Percentiles rank a stretch among this genome's conserved stretches.
Conservation (phyloP, 2,329 filamentous ascomycete species). For the Plectosphaerella plurivora region DNA sequence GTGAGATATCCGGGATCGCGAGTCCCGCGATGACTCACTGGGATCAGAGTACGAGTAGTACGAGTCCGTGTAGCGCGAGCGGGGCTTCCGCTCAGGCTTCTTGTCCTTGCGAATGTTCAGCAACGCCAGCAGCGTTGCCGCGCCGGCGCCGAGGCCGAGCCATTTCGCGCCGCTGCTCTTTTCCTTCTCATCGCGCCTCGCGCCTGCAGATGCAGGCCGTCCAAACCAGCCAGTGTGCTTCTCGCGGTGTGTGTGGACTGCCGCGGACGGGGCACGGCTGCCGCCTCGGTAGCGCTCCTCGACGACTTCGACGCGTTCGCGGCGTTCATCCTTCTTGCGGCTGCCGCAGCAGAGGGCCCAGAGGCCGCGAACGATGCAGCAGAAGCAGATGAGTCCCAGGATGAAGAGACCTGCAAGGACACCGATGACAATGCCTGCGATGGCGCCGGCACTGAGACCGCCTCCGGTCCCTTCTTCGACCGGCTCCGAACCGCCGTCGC, state of each 20-base stretch:
- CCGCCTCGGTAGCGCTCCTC: conserved; percentile 58
- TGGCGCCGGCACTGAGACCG: conserved; percentile 64
- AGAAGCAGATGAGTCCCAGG: conserved; percentile 68
- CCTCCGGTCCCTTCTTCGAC: conserved; percentile 32
- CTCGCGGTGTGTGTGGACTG: conserved; percentile 41
- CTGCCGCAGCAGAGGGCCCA: conserved; percentile 62
- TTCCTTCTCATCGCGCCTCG: conserved; percentile 39
- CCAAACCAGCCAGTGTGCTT: conserved; percentile 53
- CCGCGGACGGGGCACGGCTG: conserved; percentile 29
- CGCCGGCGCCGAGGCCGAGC: conserved; percentile 47
- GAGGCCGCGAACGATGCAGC: conserved; percentile 61
- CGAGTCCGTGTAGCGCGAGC: conserved; percentile 45
- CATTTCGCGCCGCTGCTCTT: conserved; percentile 44
- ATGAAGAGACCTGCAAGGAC: conserved; percentile 62
- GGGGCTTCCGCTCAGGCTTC: conserved; percentile 34
- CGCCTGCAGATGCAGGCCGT: conserved; percentile 31
- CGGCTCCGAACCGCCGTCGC: conserved; percentile 17
- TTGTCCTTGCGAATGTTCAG: conserved; percentile 46
- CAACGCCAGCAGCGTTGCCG: conserved; percentile 47
- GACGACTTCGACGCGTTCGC: conserved; percentile 53
- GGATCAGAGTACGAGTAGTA: conserved; percentile 50
- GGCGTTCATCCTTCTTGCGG: conserved; percentile 41
- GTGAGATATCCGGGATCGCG: conserved; percentile 9
- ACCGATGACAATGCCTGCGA: conserved; percentile 77
- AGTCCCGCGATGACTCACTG: conserved; percentile 38